Evolutionary conservation across 192 early-diverging fungal genomes (phyloP).

Genomic region (Backusella psychrophila): DNA sequence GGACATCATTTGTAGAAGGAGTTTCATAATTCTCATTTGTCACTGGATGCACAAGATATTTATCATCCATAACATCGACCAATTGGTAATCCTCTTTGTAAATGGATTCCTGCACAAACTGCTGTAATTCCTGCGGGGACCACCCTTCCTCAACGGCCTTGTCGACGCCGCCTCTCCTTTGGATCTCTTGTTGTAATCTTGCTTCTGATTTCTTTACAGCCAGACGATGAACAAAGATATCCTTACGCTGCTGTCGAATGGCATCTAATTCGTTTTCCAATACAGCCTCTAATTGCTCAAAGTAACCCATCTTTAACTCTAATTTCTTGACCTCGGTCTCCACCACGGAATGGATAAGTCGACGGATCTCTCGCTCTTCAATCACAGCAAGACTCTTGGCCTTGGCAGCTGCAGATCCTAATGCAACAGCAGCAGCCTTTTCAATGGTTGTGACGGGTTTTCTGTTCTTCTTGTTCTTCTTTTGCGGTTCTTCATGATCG

Average conservation of each 20-base stretch:
- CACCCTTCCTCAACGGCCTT: conserved; percentile 21
- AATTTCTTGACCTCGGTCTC: conserved; percentile 88
- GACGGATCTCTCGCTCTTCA: conserved; percentile 86
- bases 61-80: conserved; percentile 7
- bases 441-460: conserved; percentile 59
- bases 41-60: not conserved
- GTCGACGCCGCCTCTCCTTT: conserved; percentile 18
- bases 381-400: conserved; percentile 75
- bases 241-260: conserved; percentile 65
- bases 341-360: conserved; percentile 76
- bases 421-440: conserved; percentile 79
- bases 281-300: conserved; percentile 86
- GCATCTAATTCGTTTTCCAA: conserved; percentile 88
- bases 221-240: conserved; percentile 59
- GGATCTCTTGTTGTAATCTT: conserved; percentile 39
- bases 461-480: conserved; percentile 4
- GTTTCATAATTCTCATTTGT: not conserved
- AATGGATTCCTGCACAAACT: conserved; percentile 11
- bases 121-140: conserved; percentile 22
- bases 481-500: conserved; percentile 20
- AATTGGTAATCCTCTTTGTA: conserved; percentile 25
- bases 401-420: conserved; percentile 93
- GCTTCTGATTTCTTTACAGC: conserved; percentile 52
- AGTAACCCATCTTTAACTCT: conserved; percentile 90
- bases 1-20: not conserved